These are phyloP conservation scores for Mycena sanguinolenta DNA, from an alignment of 768 basidiomycete genomes.

Conservation along the genomic window DNA sequence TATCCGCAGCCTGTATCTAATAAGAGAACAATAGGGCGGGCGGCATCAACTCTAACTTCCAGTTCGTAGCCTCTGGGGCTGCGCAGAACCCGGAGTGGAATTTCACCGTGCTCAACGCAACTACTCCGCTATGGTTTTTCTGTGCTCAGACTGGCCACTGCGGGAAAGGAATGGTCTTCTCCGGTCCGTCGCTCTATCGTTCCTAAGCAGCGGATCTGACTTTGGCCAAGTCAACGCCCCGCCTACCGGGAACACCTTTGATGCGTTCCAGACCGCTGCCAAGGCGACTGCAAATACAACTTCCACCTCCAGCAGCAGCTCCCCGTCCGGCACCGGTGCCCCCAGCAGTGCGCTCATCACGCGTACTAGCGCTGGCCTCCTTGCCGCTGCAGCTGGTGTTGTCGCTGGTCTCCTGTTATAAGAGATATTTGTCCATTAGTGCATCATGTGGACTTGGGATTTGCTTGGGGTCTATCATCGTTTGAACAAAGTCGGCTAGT, in stretches of 20 bases:
- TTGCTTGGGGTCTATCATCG: neutral
- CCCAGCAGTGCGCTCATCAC: conserved; percentile 43
- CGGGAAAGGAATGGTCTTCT: conserved; percentile 59
- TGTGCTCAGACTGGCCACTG: conserved; percentile 53
- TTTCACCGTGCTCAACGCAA: conserved; percentile 53
- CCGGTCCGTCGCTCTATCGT: conserved; percentile 21
- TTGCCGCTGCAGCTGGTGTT: conserved; percentile 43
- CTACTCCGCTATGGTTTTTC: conserved; percentile 62
- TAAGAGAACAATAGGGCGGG: conserved; percentile 33
- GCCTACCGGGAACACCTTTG: conserved; percentile 46
- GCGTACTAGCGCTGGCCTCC: conserved; percentile 49
- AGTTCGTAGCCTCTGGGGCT: conserved; percentile 45
- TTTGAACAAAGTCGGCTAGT: too few relatives aligned
- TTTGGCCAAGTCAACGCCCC: conserved; percentile 47
- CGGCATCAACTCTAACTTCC: conserved; percentile 59
- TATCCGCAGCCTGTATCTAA: neutral
- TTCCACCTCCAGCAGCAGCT: too few relatives aligned
- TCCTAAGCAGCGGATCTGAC: too few relatives aligned
- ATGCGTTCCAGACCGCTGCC: conserved; percentile 43
- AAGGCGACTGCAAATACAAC: conserved; percentile 22
- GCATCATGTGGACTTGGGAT: neutral
- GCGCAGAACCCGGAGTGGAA: conserved; percentile 50
- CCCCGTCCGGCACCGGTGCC: conserved; percentile 34
- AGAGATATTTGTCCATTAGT: neutral
- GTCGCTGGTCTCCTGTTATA: too few relatives aligned